phyloP scores from a whole-genome alignment of 1,139 yeast genomes.

The Yamadazyma triangularis region DNA sequence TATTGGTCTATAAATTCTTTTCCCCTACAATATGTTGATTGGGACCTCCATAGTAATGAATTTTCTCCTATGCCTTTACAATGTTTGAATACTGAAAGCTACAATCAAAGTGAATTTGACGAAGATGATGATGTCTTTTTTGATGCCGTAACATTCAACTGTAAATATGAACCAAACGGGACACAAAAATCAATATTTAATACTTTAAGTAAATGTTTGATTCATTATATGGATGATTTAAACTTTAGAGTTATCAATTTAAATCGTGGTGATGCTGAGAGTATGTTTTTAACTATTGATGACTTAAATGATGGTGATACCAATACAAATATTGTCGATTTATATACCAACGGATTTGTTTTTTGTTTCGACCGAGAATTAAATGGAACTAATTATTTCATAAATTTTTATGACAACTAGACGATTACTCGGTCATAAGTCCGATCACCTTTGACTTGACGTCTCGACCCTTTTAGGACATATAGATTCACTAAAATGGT shows the following conservation, averaged over 20 bases:
- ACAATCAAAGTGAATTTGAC: constrained; percentile 38
- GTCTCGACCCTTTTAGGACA: too few relatives aligned
- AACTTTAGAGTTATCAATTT: constrained; percentile 28
- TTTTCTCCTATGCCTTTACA: constrained; percentile 26
- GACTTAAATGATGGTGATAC: constrained; percentile 31
- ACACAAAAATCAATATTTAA: constrained; percentile 16
- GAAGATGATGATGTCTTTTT: constrained; percentile 26
- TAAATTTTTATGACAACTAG: constrained; percentile 21
- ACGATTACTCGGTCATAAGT: too few relatives aligned
- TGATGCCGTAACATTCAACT: constrained; percentile 18
- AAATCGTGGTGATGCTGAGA: constrained; percentile 42
- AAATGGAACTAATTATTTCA: constrained; percentile 40
- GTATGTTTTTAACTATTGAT: constrained; percentile 22
- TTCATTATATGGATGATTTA: constrained; percentile 33
- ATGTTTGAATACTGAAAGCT: constrained; percentile 30
- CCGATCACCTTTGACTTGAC: too few relatives aligned
- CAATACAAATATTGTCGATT: constrained; percentile 20
- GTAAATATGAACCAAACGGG: constrained; percentile 5
- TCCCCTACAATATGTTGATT: constrained; percentile 22
- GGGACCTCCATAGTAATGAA: constrained; percentile 37
- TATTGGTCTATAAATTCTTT: constrained; percentile 16
- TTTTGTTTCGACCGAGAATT: constrained; percentile 35
- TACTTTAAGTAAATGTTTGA: constrained; percentile 16
- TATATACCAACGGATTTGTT: constrained; percentile 31
- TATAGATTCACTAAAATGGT: too few relatives aligned